Conservation (phyloP, 2,329 filamentous ascomycete genomes). For the Colletotrichum tofieldiae region DNA sequence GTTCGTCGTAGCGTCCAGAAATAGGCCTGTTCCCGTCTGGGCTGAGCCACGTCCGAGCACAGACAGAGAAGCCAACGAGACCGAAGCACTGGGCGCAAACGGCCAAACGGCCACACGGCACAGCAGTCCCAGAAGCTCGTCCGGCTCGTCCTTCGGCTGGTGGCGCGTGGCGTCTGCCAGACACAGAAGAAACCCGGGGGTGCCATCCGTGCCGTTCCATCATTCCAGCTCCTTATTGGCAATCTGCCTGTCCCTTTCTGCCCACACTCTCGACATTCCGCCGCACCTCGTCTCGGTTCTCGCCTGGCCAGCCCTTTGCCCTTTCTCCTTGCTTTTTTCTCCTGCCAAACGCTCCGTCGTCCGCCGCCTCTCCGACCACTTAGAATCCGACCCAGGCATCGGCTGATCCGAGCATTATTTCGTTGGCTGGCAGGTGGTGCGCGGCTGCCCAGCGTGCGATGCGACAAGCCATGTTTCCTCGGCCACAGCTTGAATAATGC, state of each 20-base stretch:
- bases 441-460: slow-evolving; percentile 30
- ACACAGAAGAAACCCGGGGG: not conserved
- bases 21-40: slow-evolving; percentile 19
- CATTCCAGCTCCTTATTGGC: not conserved
- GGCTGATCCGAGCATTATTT: slow-evolving; percentile 6
- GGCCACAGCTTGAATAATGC: slow-evolving; percentile 35
- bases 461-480: slow-evolving; percentile 42
- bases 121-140: slow-evolving; percentile 14
- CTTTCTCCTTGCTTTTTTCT: slow-evolving; percentile 22
- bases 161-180: slow-evolving; percentile 29
- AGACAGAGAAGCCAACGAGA: slow-evolving; percentile 13
- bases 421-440: slow-evolving; percentile 20
- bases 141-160: slow-evolving; percentile 2
- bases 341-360: not conserved
- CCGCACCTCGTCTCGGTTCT: slow-evolving; percentile 1
- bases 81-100: slow-evolving; percentile 17
- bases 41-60: slow-evolving; percentile 21
- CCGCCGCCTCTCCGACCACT: slow-evolving; percentile 1
- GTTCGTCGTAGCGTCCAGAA: slow-evolving; percentile 24
- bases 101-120: not conserved
- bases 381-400: slow-evolving; percentile 4
- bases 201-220: slow-evolving; percentile 1
- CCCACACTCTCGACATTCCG: slow-evolving; percentile 16
- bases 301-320: slow-evolving; percentile 11
- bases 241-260: slow-evolving; percentile 16